These are phyloP conservation scores for Pseudofabraea citricarpa DNA, from an alignment of 2,329 filamentous ascomycete genomes.

Conservation along the genomic window DNA sequence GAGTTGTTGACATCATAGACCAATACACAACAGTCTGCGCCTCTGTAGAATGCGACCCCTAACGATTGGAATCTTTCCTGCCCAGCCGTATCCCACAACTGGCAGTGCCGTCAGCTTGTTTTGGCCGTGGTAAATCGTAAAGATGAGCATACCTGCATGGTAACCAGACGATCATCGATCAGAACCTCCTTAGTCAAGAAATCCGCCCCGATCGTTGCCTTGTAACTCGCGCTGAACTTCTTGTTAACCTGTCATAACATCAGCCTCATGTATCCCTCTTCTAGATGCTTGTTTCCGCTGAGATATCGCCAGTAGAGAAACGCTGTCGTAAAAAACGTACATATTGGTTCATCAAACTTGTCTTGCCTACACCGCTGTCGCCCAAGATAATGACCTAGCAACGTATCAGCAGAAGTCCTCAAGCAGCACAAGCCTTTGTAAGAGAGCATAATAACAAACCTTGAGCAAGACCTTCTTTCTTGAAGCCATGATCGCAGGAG, in stretches of 20 bases:
- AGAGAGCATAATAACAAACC: no score
- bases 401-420: background rate
- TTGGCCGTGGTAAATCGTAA: constrained; percentile 9
- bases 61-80: constrained; percentile 97
- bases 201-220: constrained; percentile 97
- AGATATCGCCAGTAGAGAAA: background rate
- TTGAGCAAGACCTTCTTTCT: constrained; percentile 67
- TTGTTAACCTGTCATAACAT: constrained; percentile 79
- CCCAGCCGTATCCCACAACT: constrained; percentile 97
- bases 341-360: constrained; percentile 99
- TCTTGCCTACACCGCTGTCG: constrained; percentile 98
- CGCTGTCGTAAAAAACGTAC: constrained; percentile 49
- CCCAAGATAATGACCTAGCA: constrained; percentile 93
- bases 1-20: constrained; percentile 99
- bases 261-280: constrained; percentile 6
- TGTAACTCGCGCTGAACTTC: constrained; percentile 99
- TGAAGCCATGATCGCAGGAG: constrained; percentile 42
- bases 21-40: constrained; percentile 94
- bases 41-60: constrained; percentile 94
- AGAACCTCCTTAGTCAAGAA: constrained; percentile 97
- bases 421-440: background rate
- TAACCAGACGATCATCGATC: constrained; percentile 94
- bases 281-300: background rate
- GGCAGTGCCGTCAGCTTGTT: constrained; percentile 75
- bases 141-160: constrained; percentile 75